Base-by-base conservation (phyloP, 1,284 basidiomycete genomes). In the Trametes hirsuta region DNA sequence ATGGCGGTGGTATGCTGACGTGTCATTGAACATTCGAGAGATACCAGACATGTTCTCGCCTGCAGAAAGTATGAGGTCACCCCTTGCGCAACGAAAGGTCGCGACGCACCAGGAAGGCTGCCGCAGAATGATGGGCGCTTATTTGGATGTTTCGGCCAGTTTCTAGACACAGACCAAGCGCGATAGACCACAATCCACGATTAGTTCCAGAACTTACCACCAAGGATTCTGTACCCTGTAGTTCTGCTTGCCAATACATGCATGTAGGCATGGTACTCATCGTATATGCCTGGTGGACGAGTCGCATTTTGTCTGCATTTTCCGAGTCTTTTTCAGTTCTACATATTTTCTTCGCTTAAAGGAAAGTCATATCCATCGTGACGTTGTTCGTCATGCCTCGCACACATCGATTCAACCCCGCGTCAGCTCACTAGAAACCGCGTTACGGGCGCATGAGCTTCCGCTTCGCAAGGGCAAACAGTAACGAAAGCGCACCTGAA, bases 401-500 rank as follows among this genome's bases (percentile, higher is more conserved):
- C 37, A 30, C 30, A 8, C 22, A 14, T 9, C 50, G 11, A 21
- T 11, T 64, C 55, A 66, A 48, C 65, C 57, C 47, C 68, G 58
- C 24, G 69, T 62, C 21, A 74, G 61, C 46, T 74, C 73, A 52
- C 72, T 74, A 44, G n/a, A 11, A 36, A 36, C 10, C 22, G 35
- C 35, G 14, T 30, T 8, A 8, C 30, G 34, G 57, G 51, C 39
- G 18, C 8, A 30, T 30, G 2, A 14, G 5, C n/a, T 4, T 21
- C 35, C 36, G 4, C 3, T 58, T 24, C 58, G 39, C 14, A 45
- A 9, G 3, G 41, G 52, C 24, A 21, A 12, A 30, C 9, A 24
- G 34, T n/a, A n/a, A n/a, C 14, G 39, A 40, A 40, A 3, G 3
- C 81, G 25, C 51, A 86, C 85, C 75, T 74, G 61, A 94, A 96